A percentile compares a stretch with the other conserved stretches of the same genome.
phyloP scores from a whole-genome alignment of 371 early-diverging fungal species.

The Mortierella sp. region DNA sequence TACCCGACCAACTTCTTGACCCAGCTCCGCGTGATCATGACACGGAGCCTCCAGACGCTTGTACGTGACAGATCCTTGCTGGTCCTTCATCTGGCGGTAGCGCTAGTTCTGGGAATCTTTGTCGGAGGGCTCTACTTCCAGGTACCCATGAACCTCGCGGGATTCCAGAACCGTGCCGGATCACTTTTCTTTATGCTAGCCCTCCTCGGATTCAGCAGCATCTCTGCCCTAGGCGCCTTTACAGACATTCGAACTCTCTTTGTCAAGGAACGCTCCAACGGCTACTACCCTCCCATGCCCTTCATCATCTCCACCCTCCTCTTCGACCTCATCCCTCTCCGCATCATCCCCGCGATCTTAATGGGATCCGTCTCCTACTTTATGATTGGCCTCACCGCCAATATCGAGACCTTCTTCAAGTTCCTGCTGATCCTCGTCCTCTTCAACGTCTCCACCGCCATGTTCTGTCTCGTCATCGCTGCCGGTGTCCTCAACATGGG shows the following conservation, averaged over 20 bases:
- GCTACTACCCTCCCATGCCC: constrained; percentile 73
- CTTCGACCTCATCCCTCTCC: constrained; percentile 64
- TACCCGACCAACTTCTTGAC: constrained; percentile 54
- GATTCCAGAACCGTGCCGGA: constrained; percentile 71
- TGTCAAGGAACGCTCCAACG: constrained; percentile 69
- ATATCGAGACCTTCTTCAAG: constrained; percentile 63
- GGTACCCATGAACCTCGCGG: constrained; percentile 47
- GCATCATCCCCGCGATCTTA: constrained; percentile 63
- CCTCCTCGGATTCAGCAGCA: constrained; percentile 60
- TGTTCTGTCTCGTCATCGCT: constrained; percentile 68
- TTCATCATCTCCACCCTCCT: constrained; percentile 67
- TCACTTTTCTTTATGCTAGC: constrained; percentile 72
- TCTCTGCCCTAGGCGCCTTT: constrained; percentile 69
- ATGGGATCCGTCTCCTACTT: constrained; percentile 66
- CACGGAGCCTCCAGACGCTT: constrained; percentile 48
- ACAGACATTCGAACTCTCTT: constrained; percentile 69
- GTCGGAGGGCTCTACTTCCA: constrained; percentile 63
- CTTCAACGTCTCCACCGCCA: constrained; percentile 64
- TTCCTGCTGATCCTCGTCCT: constrained; percentile 59
- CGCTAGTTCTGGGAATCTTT: constrained; percentile 44
- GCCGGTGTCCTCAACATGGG: constrained; percentile 57
- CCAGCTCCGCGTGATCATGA: constrained; percentile 42
- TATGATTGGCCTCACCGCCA: constrained; percentile 65
- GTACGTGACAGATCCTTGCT: constrained; percentile 43
- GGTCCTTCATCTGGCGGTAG: constrained; percentile 35